Conservation (phyloP, 2,329 filamentous ascomycete genomes). For the Dichotomopilus funicola region DNA sequence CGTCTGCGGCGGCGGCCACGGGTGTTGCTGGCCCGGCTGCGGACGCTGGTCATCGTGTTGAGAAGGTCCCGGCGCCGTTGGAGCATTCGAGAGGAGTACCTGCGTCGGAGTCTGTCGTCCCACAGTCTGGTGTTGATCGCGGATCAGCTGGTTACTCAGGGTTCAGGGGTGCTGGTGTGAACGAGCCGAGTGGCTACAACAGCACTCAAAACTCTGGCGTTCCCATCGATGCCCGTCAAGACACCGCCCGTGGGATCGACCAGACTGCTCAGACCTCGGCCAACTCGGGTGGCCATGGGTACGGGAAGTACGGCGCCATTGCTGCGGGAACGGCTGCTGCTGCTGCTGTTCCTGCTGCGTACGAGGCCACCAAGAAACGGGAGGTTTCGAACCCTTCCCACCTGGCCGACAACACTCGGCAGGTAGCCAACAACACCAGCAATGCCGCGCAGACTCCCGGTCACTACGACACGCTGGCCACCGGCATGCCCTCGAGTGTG, state of each 20-base stretch:
- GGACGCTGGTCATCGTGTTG: not conserved
- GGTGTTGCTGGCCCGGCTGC: constrained; percentile 1
- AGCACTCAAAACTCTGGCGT: constrained; percentile 7
- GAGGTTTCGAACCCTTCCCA: not conserved
- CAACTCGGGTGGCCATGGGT: no score
- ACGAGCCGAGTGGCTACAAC: constrained; percentile 6
- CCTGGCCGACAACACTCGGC: not conserved
- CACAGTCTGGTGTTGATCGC: not conserved
- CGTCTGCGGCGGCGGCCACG: not conserved
- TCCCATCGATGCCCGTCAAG: no score
- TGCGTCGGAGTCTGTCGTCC: not conserved
- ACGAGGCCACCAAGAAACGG: no score
- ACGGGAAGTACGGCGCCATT: no score
- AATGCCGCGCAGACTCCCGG: constrained; percentile 6
- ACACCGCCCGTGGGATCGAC: no score
- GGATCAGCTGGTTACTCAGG: not conserved
- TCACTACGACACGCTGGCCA: constrained; percentile 9
- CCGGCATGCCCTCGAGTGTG: constrained; percentile 10
- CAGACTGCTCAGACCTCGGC: no score
- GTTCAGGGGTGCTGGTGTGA: not conserved
- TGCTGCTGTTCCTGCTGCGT: no score
- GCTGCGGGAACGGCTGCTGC: no score
- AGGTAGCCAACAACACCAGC: not conserved
- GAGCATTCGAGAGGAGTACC: constrained; percentile 18
- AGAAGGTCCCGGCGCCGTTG: constrained; percentile 12